These are phyloP conservation scores for Aureobasidium sp. DNA, from an alignment of 2,329 filamentous ascomycete species.

Conservation along the genomic window DNA sequence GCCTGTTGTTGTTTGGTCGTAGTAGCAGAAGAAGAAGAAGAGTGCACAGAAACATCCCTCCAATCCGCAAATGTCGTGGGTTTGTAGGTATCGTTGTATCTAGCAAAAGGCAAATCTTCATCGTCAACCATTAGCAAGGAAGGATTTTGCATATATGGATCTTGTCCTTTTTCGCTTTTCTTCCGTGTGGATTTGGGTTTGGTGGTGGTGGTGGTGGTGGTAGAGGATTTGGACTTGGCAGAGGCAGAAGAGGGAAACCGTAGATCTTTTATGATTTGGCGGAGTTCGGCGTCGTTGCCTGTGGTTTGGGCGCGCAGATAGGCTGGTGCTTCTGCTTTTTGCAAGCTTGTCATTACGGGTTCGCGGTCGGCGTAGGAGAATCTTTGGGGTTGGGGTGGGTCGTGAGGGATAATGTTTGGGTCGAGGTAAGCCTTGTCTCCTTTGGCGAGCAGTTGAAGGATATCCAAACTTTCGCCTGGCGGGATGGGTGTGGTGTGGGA, in stretches of 20 bases:
- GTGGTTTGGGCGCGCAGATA: constrained; percentile 84
- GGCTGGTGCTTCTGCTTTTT: constrained; percentile 41
- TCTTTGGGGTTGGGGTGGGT: constrained; percentile 52
- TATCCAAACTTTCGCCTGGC: constrained; percentile 81
- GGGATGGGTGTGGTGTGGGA: constrained; percentile 72
- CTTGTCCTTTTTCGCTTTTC: neutral
- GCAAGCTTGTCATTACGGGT: constrained; percentile 71
- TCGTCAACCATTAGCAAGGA: constrained; percentile 10
- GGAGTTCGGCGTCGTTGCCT: constrained; percentile 64
- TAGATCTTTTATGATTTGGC: constrained; percentile 58
- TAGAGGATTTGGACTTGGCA: neutral
- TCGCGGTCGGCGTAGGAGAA: constrained; percentile 63
- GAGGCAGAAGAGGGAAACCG: constrained; percentile 13
- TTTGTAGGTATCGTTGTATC: neutral
- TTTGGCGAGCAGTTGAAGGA: constrained; percentile 67
- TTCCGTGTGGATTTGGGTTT: neutral
- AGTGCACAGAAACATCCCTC: neutral
- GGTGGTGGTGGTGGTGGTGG: neutral
- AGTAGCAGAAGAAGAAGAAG: neutral
- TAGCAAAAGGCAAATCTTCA: neutral
- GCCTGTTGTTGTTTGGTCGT: neutral
- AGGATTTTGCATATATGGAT: constrained; percentile 14
- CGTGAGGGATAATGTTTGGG: constrained; percentile 49
- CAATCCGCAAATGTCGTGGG: neutral
- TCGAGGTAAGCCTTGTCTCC: constrained; percentile 64